Evolutionary conservation across 2,329 filamentous ascomycete species (phyloP).

Genomic region (Dactylellina cionopaga): DNA sequence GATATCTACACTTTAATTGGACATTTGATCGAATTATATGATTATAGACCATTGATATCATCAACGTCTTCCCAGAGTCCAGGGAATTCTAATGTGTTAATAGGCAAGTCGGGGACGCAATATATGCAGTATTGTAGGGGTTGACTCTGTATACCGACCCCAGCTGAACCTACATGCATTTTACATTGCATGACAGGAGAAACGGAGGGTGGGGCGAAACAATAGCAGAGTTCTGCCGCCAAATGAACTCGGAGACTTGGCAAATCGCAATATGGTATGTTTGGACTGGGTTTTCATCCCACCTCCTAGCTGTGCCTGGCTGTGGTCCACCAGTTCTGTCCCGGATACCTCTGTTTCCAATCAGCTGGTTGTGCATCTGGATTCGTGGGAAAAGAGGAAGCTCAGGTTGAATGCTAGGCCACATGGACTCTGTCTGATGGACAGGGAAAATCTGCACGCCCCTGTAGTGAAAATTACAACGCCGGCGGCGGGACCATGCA

Average conservation of each 20-base stretch:
- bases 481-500: not conserved
- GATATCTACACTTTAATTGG: too few species aligned
- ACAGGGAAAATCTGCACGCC: not conserved
- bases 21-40: too few species aligned
- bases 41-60: too few species aligned
- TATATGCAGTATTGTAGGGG: too few species aligned
- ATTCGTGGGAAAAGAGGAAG: not conserved
- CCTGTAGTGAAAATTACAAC: not conserved
- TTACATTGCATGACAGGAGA: slow-evolving; percentile 7
- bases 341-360: not conserved
- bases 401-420: not conserved
- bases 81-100: too few species aligned
- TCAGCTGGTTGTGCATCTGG: not conserved
- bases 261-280: not conserved
- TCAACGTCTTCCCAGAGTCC: too few species aligned
- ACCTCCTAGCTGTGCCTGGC: not conserved
- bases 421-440: not conserved
- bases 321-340: not conserved
- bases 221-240: not conserved
- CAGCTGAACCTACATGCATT: slow-evolving; percentile 13
- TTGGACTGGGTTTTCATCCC: not conserved
- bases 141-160: not conserved
- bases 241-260: not conserved
- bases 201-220: slow-evolving; percentile 8
- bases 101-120: too few species aligned